Evolutionary conservation across 169 alveolate species (phyloP), one percentile per base, ranked within the genome.

Genomic region (Plasmodium billcollinsi): DNA sequence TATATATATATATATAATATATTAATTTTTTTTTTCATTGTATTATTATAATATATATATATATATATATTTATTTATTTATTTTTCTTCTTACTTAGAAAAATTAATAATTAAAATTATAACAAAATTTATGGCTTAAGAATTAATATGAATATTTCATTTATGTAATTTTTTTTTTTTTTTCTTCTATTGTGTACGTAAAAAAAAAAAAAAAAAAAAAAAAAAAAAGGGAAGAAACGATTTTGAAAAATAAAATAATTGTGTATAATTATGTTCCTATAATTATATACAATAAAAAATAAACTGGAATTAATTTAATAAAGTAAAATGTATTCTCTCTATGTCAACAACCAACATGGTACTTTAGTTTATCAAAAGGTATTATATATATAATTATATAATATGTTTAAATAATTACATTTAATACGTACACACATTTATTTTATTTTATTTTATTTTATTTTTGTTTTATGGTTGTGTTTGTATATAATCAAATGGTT

Each of bases 261-360:
- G 45, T 29, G 33, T 54, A 52, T 29, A 70, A 73, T 39, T 83
- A 56, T 83, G 65, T 15, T 70, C 59, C 8, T 29, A 45, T 18
- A 3, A 67, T 26, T 59, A n/a, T 58, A 65, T 66, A 33, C 49
- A 78, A 39, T 39, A 49, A 50, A 20, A 63, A 66, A 43, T 45
- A 47, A 66, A 15, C 11, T 59, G n/a, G 29, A 56, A n/a, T 50
- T 45, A 54, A 78, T 50, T 20, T 29, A 43, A 58, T 50, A 18
- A 56, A 58, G 54, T 83, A 88, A 67, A 59, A 93, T 93, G 94
- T 94, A 92, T 85, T 95, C 98, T 33, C 96, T 97, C 20, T 97
- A 94, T 85, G 97, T 97, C 73, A 97, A 96, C 63, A 97, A 97
- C 94, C 94, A 96, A 91, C 97, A 97, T 95, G 99, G 99, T 54